Evolutionary conservation across 1,284 basidiomycete genomes (phyloP), one percentile per base, ranked within the genome.

Genomic region (Tetrapyrgos nigripes): DNA sequence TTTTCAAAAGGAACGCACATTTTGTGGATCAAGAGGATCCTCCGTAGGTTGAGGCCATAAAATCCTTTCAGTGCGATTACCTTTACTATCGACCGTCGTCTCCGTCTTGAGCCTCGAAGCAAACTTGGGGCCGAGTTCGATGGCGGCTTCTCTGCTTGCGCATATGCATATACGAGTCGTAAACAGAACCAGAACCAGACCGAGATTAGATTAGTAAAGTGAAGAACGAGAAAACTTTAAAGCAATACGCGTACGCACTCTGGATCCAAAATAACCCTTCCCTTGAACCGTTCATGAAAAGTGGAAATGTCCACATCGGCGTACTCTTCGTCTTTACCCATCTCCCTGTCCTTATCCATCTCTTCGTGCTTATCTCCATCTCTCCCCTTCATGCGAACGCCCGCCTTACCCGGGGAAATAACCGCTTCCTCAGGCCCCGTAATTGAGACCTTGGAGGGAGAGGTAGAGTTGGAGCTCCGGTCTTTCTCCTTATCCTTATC

Each of bases 1-100:
- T n/a, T n/a, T n/a, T n/a, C n/a, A 53, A 35, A 24, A 23, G 35
- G 8, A 10, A 64, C 73, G 51, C 48, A 83, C 82, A 61, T 85
- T 86, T 60, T 85, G 84, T 4, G 83, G 83, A 62, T 85, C 83
- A n/a, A 80, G 70, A 4, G 77, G 81, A 62, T 82, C 78, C 53
- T 86, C 79, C 2, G 72, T 69, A 4, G 83, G 84, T 61, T 85
- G 84, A 0, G 84, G 84, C 82, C 83, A 86, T 5, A 85, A 75
- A 6, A 86, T 78, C 58, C 77, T 79, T 26, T n/a, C n/a, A n/a
- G n/a, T n/a, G n/a, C n/a, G n/a, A n/a, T n/a, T n/a, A n/a, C n/a
- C n/a, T n/a, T 75, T 77, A 5, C 83, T 81, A 54, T 83, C 79
- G 13, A 63, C 50, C 4, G 80, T 78, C n/a, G 83, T 70, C 70